Base-by-base conservation (phyloP, 2,329 filamentous ascomycete genomes). In the Calonectria honghensis region DNA sequence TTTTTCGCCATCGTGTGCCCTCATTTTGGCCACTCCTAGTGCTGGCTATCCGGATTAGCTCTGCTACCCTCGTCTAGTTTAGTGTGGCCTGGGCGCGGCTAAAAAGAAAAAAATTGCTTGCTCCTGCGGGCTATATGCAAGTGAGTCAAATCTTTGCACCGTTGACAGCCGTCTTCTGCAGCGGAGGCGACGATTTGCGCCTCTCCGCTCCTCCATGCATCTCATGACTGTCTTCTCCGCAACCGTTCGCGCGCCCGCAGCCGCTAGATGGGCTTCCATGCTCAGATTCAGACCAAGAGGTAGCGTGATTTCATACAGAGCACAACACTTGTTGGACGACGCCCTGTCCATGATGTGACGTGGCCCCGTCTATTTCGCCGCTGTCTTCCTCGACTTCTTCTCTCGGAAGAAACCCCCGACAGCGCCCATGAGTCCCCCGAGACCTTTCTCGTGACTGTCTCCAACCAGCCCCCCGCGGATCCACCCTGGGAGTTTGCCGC, bases 401-500 rank as follows among this genome's bases (percentile, higher is more conserved):
- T 83, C 85, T 73, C 89, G 86, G 79, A 94, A 94, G 79, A 94
- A 94, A 0, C 81, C 82, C 13, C 88, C 87, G 77, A 93, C 80
- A 9, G 86, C 86, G 2, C 89, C 89, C 90, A 94, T 92, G 81
- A 94, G 82, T 75, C 88, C 89, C 27, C 88, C 89, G 78, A 94
- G 85, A 7, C 87, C 87, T 76, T 86, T 88, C 39, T 87, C 84
- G 81, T 90, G 86, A 78, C 89, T 86, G 20, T 86, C 87, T 70
- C 82, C 79, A 66, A 88, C 85, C 83, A 98, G 85, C 45, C 94
- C 95, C 14, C 89, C 91, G 78, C 90, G 90, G 81, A 99, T 98
- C 97, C 97, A 99, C 1, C 91, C 93, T 0, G 97, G 97, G 78
- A 99, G 85, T 86, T 98, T 98, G 31, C 85, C 86, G 79, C 91